Evolutionary conservation across 352 stramenopile species (phyloP).

Genomic region (Phytophthora tubulina): DNA sequence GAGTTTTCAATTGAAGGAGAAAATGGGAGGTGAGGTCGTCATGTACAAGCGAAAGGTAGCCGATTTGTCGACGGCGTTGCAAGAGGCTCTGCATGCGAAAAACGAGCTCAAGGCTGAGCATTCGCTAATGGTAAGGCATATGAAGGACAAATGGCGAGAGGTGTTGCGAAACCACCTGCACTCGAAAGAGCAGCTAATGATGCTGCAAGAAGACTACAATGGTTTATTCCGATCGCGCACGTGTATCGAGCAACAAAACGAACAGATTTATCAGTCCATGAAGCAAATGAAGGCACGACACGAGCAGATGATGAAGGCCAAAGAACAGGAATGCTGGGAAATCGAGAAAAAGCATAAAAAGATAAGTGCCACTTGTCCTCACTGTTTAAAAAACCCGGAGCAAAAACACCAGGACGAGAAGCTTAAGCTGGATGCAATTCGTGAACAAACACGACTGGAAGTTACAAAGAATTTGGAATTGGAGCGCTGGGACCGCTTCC

Average conservation of each 20-base stretch:
- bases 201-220: constrained; percentile 82
- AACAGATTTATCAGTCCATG: constrained; percentile 56
- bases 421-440: constrained; percentile 51
- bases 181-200: constrained; percentile 65
- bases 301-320: constrained; percentile 55
- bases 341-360: constrained; percentile 72
- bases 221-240: constrained; percentile 61
- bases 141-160: constrained; percentile 80
- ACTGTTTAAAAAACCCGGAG: constrained; percentile 68
- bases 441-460: constrained; percentile 59
- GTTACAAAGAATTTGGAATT: constrained; percentile 69
- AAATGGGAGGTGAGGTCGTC: constrained; percentile 59
- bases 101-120: constrained; percentile 66
- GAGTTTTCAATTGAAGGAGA: constrained; percentile 77
- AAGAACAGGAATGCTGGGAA: constrained; percentile 68
- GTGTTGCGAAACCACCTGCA: constrained; percentile 52
- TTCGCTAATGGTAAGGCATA: constrained; percentile 50
- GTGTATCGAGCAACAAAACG: constrained; percentile 54
- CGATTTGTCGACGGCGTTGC: constrained; percentile 59
- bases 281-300: constrained; percentile 56
- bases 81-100: constrained; percentile 54
- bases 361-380: constrained; percentile 51
- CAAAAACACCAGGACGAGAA: constrained; percentile 53
- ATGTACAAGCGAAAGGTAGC: constrained; percentile 68
- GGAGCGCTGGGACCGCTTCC: constrained; percentile 72